These are phyloP conservation scores for Phytophthora tentaculata DNA, from an alignment of 352 stramenopile genomes.

Conservation along the genomic window DNA sequence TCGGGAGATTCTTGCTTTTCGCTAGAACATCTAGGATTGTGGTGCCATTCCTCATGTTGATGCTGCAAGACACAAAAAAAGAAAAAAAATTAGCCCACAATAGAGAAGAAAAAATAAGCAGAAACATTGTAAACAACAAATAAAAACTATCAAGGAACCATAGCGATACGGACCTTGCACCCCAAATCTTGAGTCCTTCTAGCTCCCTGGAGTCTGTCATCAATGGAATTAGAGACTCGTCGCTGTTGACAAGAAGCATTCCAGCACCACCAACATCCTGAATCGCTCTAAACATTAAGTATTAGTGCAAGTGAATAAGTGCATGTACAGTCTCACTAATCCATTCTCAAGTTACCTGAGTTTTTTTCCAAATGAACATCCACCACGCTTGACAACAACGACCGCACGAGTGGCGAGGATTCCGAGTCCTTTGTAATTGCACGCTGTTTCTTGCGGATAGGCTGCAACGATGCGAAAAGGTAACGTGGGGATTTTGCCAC, in stretches of 20 bases:
- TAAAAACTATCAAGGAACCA: background rate
- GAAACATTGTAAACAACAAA: constrained; percentile 16
- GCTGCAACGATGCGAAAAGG: constrained; percentile 66
- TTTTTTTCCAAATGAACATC: constrained; percentile 70
- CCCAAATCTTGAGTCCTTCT: constrained; percentile 61
- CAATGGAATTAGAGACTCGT: constrained; percentile 65
- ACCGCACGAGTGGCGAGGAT: constrained; percentile 63
- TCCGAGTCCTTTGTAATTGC: constrained; percentile 62
- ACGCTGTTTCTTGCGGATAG: constrained; percentile 77
- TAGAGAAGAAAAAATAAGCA: constrained; percentile 22
- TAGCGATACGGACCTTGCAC: constrained; percentile 50
- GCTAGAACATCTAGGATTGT: constrained; percentile 49
- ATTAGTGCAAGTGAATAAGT: background rate
- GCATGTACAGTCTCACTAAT: background rate
- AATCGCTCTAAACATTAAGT: constrained; percentile 37
- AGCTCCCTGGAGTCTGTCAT: constrained; percentile 70
- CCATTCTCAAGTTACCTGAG: constrained; percentile 44
- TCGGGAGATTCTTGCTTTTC: constrained; percentile 59
- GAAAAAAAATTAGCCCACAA: constrained; percentile 1
- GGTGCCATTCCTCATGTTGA: constrained; percentile 51
- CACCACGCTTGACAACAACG: constrained; percentile 72
- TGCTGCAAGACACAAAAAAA: constrained; percentile 34
- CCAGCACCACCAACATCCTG: constrained; percentile 59
- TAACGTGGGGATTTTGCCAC: constrained; percentile 48
- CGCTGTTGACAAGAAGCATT: constrained; percentile 72